Percentiles rank a stretch among this genome's conserved stretches.
phyloP scores from a whole-genome alignment of 257 asterid genomes.

The Solanum chilense region DNA sequence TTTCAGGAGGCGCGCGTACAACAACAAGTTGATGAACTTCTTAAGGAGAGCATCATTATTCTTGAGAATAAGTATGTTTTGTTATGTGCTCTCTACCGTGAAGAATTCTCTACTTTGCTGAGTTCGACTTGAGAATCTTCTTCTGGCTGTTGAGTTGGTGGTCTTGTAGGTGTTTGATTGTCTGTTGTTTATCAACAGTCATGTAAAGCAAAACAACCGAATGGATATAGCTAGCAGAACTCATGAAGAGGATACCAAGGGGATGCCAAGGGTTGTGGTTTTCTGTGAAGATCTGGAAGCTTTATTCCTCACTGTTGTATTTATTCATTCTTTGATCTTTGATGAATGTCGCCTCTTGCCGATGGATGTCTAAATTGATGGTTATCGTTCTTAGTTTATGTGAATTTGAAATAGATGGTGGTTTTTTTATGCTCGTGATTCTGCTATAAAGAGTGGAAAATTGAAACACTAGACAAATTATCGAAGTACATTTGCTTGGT shows the following conservation, averaged over 20 bases:
- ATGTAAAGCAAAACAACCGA: constrained; percentile 19
- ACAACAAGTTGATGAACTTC: constrained; percentile 18
- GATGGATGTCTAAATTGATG: background rate
- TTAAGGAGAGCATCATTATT: background rate
- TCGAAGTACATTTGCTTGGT: background rate
- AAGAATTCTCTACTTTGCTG: constrained; percentile 5
- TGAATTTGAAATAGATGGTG: background rate
- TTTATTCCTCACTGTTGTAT: background rate
- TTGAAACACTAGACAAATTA: background rate
- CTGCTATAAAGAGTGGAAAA: background rate
- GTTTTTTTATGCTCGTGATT: background rate
- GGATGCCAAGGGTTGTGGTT: constrained; percentile 12
- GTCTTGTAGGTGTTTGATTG: constrained; percentile 5
- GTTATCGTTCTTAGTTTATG: background rate
- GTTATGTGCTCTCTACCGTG: background rate
- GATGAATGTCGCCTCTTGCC: background rate
- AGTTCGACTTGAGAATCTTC: background rate
- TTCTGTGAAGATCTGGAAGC: constrained; percentile 4
- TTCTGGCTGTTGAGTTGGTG: constrained; percentile 7
- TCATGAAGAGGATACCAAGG: constrained; percentile 14
- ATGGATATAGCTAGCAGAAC: constrained; percentile 26
- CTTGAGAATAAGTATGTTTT: constrained; percentile 3
- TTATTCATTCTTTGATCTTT: background rate
- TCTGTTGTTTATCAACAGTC: constrained; percentile 7
- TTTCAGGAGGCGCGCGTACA: constrained; percentile 30